These are phyloP conservation scores for Candida sanyaensis DNA, from an alignment of 1,139 yeast species.

Conservation along the genomic window DNA sequence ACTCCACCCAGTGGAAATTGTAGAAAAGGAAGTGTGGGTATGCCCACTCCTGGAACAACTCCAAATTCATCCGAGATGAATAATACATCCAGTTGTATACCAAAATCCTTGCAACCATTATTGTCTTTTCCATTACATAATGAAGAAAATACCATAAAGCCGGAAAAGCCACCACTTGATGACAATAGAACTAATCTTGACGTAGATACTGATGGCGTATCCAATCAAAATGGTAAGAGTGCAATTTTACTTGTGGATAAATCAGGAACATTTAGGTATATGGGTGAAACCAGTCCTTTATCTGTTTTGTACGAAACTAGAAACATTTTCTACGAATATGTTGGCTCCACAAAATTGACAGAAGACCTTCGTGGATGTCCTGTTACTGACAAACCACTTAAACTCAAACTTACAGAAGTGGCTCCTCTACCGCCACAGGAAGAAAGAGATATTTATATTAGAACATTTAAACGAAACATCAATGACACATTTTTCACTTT, in stretches of 20 bases:
- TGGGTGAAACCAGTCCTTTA: slow-evolving; percentile 30
- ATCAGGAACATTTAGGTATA: slow-evolving; percentile 24
- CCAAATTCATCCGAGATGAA: slow-evolving; percentile 7
- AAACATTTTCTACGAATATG: slow-evolving; percentile 21
- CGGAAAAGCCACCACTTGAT: background rate
- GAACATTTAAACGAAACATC: slow-evolving; percentile 31
- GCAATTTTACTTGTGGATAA: slow-evolving; percentile 22
- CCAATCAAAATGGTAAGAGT: slow-evolving; percentile 19
- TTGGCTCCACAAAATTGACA: slow-evolving; percentile 24
- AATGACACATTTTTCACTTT: slow-evolving; percentile 37
- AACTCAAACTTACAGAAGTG: slow-evolving; percentile 17
- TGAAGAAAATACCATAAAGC: slow-evolving; percentile 5
- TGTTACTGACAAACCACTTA: slow-evolving; percentile 31
- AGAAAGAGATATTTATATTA: slow-evolving; percentile 29
- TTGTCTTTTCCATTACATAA: slow-evolving; percentile 23
- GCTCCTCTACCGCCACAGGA: slow-evolving; percentile 23
- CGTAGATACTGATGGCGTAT: slow-evolving; percentile 12
- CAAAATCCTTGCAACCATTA: slow-evolving; percentile 28
- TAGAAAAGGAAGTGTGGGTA: slow-evolving; percentile 2
- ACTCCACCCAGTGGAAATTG: background rate
- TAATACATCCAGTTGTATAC: slow-evolving; percentile 15
- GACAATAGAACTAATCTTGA: background rate
- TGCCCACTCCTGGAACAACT: slow-evolving; percentile 15
- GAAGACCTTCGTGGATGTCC: slow-evolving; percentile 35
- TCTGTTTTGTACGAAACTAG: slow-evolving; percentile 26